Evolutionary conservation across 2,329 filamentous ascomycete genomes (phyloP).

Genomic region (Sarocladium oryzae): DNA sequence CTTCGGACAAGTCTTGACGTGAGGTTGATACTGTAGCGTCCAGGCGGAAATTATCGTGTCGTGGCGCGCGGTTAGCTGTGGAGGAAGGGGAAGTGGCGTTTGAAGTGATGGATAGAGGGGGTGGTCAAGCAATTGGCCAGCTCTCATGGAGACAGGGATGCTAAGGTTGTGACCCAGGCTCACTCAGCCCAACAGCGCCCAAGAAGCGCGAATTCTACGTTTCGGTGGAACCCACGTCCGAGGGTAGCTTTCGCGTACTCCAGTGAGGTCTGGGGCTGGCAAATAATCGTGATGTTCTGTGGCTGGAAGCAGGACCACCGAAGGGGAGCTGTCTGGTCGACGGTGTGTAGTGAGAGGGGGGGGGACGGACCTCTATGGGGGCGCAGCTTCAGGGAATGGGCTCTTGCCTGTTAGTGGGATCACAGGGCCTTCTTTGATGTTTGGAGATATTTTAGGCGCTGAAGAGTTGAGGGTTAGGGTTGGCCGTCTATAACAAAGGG

Average conservation of each 20-base stretch:
- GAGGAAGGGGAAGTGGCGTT: not conserved
- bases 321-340: not conserved
- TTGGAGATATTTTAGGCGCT: conserved; percentile 3
- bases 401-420: too few relatives aligned
- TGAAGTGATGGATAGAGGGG: not conserved
- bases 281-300: too few relatives aligned
- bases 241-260: too few relatives aligned
- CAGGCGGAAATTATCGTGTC: not conserved
- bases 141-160: not conserved
- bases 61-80: not conserved
- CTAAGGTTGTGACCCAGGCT: too few relatives aligned
- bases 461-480: not conserved
- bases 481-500: not conserved
- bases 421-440: too few relatives aligned
- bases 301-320: too few relatives aligned
- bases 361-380: not conserved
- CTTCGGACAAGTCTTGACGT: too few relatives aligned
- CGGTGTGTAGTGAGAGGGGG: not conserved
- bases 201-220: too few relatives aligned
- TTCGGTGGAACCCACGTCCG: too few relatives aligned
- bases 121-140: not conserved
- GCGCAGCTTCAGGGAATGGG: not conserved
- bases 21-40: too few relatives aligned
- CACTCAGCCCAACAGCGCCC: too few relatives aligned
- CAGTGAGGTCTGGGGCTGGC: too few relatives aligned